A percentile compares a stretch with the other conserved stretches of the same genome.
phyloP scores from a whole-genome alignment of 1,284 basidiomycete genomes.

The Singerocomus inundabilis region DNA sequence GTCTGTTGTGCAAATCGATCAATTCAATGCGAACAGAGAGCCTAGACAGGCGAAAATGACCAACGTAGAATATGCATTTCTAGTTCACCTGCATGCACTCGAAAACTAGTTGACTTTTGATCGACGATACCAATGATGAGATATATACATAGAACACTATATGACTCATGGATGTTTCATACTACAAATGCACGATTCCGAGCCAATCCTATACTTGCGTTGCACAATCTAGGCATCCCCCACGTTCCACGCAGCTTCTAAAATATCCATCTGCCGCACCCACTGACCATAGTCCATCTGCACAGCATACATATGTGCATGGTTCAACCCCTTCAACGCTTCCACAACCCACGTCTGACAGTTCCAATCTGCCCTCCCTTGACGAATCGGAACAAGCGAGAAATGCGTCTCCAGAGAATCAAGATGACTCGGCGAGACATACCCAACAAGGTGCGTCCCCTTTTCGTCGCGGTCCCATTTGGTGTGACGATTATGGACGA shows the following conservation, averaged over 20 bases:
- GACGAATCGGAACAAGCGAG: constrained; percentile 12
- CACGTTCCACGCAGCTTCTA: constrained; percentile 19
- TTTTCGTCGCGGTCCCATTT: constrained; percentile 15
- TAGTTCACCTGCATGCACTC: too few species aligned
- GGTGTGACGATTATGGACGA: constrained; percentile 8
- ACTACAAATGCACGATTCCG: constrained; percentile 1
- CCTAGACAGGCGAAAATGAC: too few species aligned
- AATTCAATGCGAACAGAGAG: too few species aligned
- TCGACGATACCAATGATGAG: too few species aligned
- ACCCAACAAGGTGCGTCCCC: constrained; percentile 9
- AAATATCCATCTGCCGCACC: constrained; percentile 12
- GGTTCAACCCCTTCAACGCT: constrained; percentile 8
- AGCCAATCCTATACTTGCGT: neutral
- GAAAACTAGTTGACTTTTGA: too few species aligned
- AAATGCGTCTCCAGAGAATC: constrained; percentile 7
- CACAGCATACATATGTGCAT: constrained; percentile 11
- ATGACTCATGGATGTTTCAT: neutral
- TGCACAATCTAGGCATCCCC: constrained; percentile 10
- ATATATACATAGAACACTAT: neutral
- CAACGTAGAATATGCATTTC: too few species aligned
- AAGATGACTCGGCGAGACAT: constrained; percentile 6
- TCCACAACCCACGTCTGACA: constrained; percentile 24
- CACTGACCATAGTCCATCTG: constrained; percentile 13
- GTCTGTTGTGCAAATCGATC: too few species aligned
- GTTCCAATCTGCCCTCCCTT: constrained; percentile 18